Conservation (phyloP, 768 basidiomycete genomes). For the Pleurotus eryngii region DNA sequence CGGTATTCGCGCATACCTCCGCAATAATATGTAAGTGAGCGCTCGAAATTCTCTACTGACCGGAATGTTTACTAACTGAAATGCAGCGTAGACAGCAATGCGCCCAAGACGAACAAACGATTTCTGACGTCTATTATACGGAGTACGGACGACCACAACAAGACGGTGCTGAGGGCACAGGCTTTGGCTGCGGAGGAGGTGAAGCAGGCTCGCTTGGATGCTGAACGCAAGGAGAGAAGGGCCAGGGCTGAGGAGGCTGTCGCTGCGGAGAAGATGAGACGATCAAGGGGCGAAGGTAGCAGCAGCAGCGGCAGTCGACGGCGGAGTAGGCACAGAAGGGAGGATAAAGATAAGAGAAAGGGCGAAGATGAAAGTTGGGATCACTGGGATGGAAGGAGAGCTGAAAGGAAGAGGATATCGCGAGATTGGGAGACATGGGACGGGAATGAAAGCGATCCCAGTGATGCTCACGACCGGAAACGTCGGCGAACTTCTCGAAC, state of each 20-base stretch:
- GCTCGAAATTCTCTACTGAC: neutral
- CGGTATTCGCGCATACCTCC: conserved; percentile 78
- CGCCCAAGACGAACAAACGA: conserved; percentile 79
- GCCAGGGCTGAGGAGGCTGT: conserved; percentile 75
- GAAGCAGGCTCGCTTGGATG: conserved; percentile 65
- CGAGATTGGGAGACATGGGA: conserved; percentile 52
- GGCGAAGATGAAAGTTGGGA: conserved; percentile 44
- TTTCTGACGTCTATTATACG: conserved; percentile 84
- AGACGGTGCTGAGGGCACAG: conserved; percentile 73
- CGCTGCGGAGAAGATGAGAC: conserved; percentile 55
- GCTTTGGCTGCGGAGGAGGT: conserved; percentile 69
- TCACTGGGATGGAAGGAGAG: conserved; percentile 50
- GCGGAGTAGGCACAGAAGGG: conserved; percentile 7
- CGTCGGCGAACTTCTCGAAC: conserved; percentile 22
- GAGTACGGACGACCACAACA: conserved; percentile 95
- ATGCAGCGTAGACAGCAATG: conserved; percentile 61
- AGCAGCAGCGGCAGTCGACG: conserved; percentile 22
- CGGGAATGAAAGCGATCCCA: conserved; percentile 19
- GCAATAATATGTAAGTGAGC: conserved; percentile 40
- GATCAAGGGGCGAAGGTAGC: conserved; percentile 23
- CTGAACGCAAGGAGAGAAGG: conserved; percentile 57
- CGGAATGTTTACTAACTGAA: neutral
- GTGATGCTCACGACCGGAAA: conserved; percentile 26
- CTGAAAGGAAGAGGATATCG: conserved; percentile 41
- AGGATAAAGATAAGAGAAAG: neutral